Conservation (phyloP, 1,284 basidiomycete species). For the Marasmius oreades region DNA sequence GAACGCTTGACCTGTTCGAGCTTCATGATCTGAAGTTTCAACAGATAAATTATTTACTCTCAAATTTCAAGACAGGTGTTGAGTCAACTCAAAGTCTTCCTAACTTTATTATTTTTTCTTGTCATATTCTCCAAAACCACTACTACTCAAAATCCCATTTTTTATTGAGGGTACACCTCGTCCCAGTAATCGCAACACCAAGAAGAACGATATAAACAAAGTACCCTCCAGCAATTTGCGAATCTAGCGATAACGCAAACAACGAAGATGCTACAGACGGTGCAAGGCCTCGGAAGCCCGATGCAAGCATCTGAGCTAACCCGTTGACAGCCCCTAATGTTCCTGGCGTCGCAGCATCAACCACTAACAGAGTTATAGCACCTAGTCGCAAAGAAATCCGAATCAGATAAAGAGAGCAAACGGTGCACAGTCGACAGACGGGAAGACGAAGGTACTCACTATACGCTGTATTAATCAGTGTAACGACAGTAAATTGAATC, state of each 20-base stretch:
- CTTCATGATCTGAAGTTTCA: too few relatives aligned
- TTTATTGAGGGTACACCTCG: neutral
- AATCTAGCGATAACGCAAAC: constrained; percentile 13
- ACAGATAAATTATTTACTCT: too few relatives aligned
- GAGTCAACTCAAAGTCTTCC: too few relatives aligned
- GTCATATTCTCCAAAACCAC: too few relatives aligned
- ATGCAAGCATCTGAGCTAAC: constrained; percentile 19
- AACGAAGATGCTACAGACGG: constrained; percentile 11
- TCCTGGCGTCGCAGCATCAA: constrained; percentile 12
- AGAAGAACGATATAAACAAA: constrained; percentile 27
- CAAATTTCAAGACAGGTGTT: too few relatives aligned
- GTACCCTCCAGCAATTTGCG: constrained; percentile 26
- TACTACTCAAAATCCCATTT: too few relatives aligned
- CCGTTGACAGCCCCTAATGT: constrained; percentile 20
- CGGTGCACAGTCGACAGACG: neutral
- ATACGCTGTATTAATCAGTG: constrained; percentile 7
- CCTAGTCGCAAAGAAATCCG: neutral
- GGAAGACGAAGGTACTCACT: constrained; percentile 5
- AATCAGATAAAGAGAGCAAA: neutral
- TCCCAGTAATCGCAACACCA: constrained; percentile 15
- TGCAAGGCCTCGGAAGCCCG: constrained; percentile 8
- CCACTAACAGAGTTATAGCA: constrained; percentile 6
- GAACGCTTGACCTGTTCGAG: too few relatives aligned
- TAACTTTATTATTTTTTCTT: too few relatives aligned
- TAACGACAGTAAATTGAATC: constrained; percentile 6